Conservation (phyloP, 768 basidiomycete genomes). For the Baorangia bicolor region DNA sequence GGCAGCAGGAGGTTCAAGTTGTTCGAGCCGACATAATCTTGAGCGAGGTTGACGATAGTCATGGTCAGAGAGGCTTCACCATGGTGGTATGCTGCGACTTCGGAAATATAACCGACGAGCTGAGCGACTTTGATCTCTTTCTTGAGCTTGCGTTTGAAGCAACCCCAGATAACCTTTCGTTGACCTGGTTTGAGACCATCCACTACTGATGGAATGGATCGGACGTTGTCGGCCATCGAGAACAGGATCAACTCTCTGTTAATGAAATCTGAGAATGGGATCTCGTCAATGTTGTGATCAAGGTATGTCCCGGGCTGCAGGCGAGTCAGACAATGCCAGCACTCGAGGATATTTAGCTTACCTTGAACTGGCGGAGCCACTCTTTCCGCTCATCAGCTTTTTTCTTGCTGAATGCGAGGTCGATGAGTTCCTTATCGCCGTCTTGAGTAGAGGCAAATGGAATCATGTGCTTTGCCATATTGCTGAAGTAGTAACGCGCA, state of each 20-base stretch:
- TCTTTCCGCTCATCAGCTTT: slow-evolving; percentile 98
- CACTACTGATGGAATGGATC: slow-evolving; percentile 91
- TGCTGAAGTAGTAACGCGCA: slow-evolving; percentile 88
- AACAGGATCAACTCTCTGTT: slow-evolving; percentile 97
- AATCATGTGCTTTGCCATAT: slow-evolving; percentile 93
- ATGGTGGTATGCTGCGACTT: slow-evolving; percentile 95
- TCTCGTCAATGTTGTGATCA: slow-evolving; percentile 83
- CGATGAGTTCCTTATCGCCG: slow-evolving; percentile 86
- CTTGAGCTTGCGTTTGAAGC: slow-evolving; percentile 93
- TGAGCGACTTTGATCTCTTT: slow-evolving; percentile 95
- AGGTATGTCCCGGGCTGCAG: slow-evolving; percentile 88
- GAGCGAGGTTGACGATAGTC: slow-evolving; percentile 93
- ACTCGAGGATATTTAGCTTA: slow-evolving; percentile 25
- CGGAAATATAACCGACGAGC: slow-evolving; percentile 92
- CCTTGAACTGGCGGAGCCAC: slow-evolving; percentile 93
- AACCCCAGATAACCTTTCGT: slow-evolving; percentile 93
- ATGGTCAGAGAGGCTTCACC: slow-evolving; percentile 84
- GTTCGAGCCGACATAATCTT: slow-evolving; percentile 93
- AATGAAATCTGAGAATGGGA: slow-evolving; percentile 92
- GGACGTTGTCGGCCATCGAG: slow-evolving; percentile 99
- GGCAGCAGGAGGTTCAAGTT: slow-evolving; percentile 88
- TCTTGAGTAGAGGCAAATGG: slow-evolving; percentile 80
- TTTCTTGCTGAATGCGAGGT: slow-evolving; percentile 99
- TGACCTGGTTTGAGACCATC: slow-evolving; percentile 98
- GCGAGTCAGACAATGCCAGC: not conserved